Base-by-base conservation (phyloP, 495 filamentous ascomycete genomes). In the Chaetomium cochliodes region DNA sequence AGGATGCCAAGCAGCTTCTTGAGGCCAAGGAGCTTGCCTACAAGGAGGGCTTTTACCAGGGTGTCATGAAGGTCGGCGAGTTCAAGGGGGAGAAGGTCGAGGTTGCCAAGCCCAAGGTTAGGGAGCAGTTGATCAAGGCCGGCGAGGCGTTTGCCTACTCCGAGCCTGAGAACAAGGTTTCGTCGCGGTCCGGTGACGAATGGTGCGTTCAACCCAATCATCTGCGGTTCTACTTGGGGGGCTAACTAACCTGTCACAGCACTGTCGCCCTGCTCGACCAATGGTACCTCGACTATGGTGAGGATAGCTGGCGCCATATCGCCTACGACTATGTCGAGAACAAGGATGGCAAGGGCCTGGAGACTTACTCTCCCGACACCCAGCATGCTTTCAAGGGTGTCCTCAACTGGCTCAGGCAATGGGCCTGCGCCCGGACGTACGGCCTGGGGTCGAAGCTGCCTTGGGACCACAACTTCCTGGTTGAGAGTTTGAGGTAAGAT, bases 1-100 rank as follows among this genome's bases (percentile, higher is more conserved):
- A 97, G 77, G 94, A 98, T 70, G 82, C 86, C 18, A 96, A 90
- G 73, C 90, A 89, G 78, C 86, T 98, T 18, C 88, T 88, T 26
- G 88, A 97, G 80, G 94, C 94, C 37, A 98, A 98, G 79, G 93
- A 98, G 63, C 78, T 93, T 54, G 94, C 94, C 5, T 98, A 98
- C 80, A 96, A 92, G 74, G 93, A 96, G 73, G 94, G 91, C n/a
- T 97, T 91, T 81, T 98, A 98, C 81, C 90, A 96, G 78, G 94
- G 94, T 56, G 91, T 83, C 49, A 94, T 98, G 91, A 76, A 91
- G 47, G 83, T 90, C 60, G 94, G 94, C 53, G 91, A 96, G 23
- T 97, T 90, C 79, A 90, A 88, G 76, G 94, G 92, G 30, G 84
- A 92, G 77, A 82, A 90, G 60, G 94, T 98, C 46, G 87, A 92